Evolutionary conservation across 371 early-diverging fungal species (phyloP).

Genomic region (Rhizopus microsporus): DNA sequence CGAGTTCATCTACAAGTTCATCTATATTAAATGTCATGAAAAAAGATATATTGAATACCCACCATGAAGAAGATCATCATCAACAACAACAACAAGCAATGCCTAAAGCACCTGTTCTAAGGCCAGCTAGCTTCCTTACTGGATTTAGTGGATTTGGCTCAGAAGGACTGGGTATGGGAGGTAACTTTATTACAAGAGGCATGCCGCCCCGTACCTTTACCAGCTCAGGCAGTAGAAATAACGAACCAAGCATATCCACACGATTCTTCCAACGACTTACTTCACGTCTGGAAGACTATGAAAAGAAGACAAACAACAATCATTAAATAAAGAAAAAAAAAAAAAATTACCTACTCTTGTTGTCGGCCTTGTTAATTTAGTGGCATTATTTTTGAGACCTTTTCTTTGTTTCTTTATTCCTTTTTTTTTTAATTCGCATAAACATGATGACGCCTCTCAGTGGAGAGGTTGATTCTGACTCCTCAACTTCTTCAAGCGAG

Average conservation of each 20-base stretch:
- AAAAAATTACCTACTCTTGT: too few relatives aligned
- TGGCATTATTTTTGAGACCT: not conserved
- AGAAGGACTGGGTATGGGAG: conserved; percentile 26
- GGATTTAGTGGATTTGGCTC: conserved; percentile 41
- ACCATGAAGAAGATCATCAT: conserved; percentile 5
- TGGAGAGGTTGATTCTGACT: conserved; percentile 31
- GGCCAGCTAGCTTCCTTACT: conserved; percentile 47
- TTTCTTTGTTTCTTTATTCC: conserved; percentile 4
- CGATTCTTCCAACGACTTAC: conserved; percentile 50
- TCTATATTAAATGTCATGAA: conserved; percentile 28
- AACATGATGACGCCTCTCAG: conserved; percentile 15
- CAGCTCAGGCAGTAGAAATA: conserved; percentile 2
- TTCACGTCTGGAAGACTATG: conserved; percentile 41
- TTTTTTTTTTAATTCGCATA: not conserved
- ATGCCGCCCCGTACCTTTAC: conserved; percentile 30
- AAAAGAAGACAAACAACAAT: conserved; percentile 16
- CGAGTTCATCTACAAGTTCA: conserved; percentile 34
- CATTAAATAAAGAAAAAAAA: too few relatives aligned
- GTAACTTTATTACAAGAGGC: conserved; percentile 38
- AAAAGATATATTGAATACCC: conserved; percentile 17
- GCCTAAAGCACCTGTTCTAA: conserved; percentile 22
- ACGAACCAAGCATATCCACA: conserved; percentile 47
- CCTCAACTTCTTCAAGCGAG: conserved; percentile 21
- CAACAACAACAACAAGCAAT: conserved; percentile 5
- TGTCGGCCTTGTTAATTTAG: not conserved